phyloP scores from a whole-genome alignment of 306 rosid species.

The Gastrolobium bilobum region DNA sequence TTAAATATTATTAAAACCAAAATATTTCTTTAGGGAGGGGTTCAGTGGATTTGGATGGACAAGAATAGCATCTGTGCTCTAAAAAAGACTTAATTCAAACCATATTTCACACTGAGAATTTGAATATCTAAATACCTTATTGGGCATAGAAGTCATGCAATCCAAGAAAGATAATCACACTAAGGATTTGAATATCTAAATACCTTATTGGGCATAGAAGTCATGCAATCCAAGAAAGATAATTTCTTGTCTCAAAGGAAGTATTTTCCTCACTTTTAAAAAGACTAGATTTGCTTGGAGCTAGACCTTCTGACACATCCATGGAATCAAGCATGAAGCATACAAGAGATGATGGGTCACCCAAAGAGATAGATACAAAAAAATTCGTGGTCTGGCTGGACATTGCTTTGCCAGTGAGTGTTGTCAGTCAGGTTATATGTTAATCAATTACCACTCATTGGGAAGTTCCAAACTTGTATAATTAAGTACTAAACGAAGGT shows the following conservation, averaged over 20 bases:
- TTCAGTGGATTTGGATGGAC: background rate
- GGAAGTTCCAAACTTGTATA: slow-evolving; percentile 4
- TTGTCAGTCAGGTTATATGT: background rate
- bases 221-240: slow-evolving; percentile 3
- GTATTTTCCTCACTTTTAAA: slow-evolving; percentile 3
- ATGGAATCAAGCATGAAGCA: slow-evolving; percentile 5
- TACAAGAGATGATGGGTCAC: background rate
- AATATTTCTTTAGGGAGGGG: background rate
- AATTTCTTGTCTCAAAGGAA: slow-evolving; percentile 23
- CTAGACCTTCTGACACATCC: background rate
- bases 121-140: background rate
- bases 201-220: background rate
- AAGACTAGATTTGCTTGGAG: background rate
- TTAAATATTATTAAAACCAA: background rate
- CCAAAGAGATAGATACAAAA: background rate
- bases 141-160: background rate
- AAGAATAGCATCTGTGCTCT: background rate
- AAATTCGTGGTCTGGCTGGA: slow-evolving; percentile 26
- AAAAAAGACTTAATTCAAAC: background rate
- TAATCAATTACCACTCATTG: background rate
- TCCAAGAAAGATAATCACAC: slow-evolving; percentile 29
- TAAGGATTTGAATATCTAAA: background rate
- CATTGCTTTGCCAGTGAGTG: slow-evolving; percentile 19
- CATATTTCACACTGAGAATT: slow-evolving; percentile 5
- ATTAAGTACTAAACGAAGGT: slow-evolving; percentile 11